phyloP scores from a whole-genome alignment of 176 grass and related monocot species.

The Raddia distichophylla region DNA sequence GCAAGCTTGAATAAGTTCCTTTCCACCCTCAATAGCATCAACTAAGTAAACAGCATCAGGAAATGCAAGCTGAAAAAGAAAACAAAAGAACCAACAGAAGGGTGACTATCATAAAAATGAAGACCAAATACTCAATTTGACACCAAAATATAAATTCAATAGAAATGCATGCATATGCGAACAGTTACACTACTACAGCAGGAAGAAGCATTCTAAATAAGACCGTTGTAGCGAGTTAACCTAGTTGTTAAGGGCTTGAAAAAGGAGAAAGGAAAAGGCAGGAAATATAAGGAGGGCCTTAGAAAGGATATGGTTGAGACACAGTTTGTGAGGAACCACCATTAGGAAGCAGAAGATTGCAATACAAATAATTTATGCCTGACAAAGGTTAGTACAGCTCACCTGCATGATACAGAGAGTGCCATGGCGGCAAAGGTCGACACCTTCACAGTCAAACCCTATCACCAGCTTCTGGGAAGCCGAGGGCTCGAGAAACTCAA shows the following conservation, averaged over 20 bases:
- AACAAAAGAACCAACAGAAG: slow-evolving; percentile 32
- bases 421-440: slow-evolving; percentile 88
- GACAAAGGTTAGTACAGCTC: slow-evolving; percentile 34
- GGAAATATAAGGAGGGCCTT: background rate
- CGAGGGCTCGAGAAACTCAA: slow-evolving; percentile 87
- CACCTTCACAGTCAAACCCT: slow-evolving; percentile 95
- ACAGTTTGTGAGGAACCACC: background rate
- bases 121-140: slow-evolving; percentile 3
- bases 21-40: slow-evolving; percentile 83
- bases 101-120: slow-evolving; percentile 17
- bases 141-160: slow-evolving; percentile 26
- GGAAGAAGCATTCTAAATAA: slow-evolving; percentile 4
- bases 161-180: background rate
- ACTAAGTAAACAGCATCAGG: slow-evolving; percentile 86
- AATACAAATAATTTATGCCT: background rate
- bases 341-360: slow-evolving; percentile 1
- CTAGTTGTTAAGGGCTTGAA: background rate
- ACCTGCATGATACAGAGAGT: slow-evolving; percentile 99
- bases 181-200: background rate
- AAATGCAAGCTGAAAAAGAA: slow-evolving; percentile 77
- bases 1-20: slow-evolving; percentile 79
- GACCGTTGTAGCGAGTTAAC: background rate
- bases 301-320: background rate
- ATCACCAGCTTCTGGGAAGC: slow-evolving; percentile 58
- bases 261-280: background rate